Evolutionary conservation across 352 stramenopile species (phyloP).

Genomic region (Globisporangium spinosum): DNA sequence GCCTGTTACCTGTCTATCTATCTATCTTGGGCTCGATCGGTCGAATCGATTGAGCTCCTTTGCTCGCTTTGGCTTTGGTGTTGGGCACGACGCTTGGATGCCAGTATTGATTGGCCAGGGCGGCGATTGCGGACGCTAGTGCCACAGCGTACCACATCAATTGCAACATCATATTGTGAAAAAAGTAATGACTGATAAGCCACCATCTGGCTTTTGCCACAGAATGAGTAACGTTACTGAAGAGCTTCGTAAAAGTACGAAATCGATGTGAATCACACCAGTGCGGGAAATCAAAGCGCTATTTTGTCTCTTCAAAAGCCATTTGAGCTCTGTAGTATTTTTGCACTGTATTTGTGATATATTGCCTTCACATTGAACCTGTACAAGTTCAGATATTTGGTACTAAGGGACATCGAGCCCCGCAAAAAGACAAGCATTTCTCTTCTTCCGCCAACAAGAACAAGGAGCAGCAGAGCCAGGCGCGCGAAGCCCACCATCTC

Average conservation of each 20-base stretch:
- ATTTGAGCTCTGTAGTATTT: not conserved
- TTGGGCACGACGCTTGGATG: constrained; percentile 11
- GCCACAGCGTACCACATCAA: constrained; percentile 8
- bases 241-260: not conserved
- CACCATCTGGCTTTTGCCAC: not conserved
- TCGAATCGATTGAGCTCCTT: not conserved
- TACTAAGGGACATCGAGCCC: not conserved
- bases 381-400: not conserved
- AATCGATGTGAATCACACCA: not conserved
- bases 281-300: not conserved
- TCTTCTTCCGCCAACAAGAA: not conserved
- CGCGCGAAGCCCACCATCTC: not conserved
- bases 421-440: constrained; percentile 4
- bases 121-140: constrained; percentile 2
- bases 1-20: not conserved
- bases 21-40: not conserved
- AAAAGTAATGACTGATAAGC: not conserved
- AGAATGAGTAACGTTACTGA: not conserved
- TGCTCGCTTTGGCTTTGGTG: not conserved
- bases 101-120: constrained; percentile 17
- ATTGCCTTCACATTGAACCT: not conserved
- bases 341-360: not conserved
- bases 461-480: not conserved
- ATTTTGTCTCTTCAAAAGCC: not conserved
- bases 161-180: not conserved